A percentile compares a stretch with the other conserved stretches of the same genome.
Evolutionary conservation across 1,284 basidiomycete genomes (phyloP).

Genomic region (Cryptococcus maquisensis): DNA sequence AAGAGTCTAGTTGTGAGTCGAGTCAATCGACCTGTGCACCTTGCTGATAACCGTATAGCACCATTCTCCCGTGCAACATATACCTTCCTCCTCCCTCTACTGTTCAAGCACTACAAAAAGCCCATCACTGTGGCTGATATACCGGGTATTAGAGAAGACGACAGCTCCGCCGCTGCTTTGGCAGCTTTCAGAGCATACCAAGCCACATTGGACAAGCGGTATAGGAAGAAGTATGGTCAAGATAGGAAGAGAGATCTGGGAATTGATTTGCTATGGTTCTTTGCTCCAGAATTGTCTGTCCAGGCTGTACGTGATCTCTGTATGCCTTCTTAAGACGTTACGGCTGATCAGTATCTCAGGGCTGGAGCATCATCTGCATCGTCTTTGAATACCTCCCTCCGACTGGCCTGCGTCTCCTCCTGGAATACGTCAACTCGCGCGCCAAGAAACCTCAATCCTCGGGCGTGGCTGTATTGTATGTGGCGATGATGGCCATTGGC

Average conservation of each 20-base stretch:
- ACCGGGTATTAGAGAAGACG: conserved; percentile 53
- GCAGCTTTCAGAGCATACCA: conserved; percentile 47
- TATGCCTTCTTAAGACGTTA: background rate
- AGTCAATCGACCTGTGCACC: background rate
- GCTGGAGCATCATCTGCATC: conserved; percentile 50
- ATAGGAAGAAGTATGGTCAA: conserved; percentile 19
- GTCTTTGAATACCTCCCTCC: conserved; percentile 51
- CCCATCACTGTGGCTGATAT: conserved; percentile 50
- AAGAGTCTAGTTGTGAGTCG: conserved; percentile 38
- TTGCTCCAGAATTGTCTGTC: conserved; percentile 20
- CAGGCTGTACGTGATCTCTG: conserved; percentile 25
- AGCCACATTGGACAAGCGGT: conserved; percentile 19
- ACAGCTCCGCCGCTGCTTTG: conserved; percentile 49
- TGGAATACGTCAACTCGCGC: conserved; percentile 49
- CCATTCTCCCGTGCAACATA: conserved; percentile 47
- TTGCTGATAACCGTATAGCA: conserved; percentile 9
- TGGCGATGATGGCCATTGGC: conserved; percentile 51
- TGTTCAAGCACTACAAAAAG: conserved; percentile 49
- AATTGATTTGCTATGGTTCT: conserved; percentile 33
- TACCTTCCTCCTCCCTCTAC: conserved; percentile 47
- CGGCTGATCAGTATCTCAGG: conserved; percentile 19
- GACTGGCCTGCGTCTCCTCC: conserved; percentile 51
- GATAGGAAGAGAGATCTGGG: conserved; percentile 43
- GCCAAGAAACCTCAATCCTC: conserved; percentile 37
- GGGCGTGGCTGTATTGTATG: conserved; percentile 54